These are phyloP conservation scores for Coemansia linderi DNA, from an alignment of 371 early-diverging fungal species.

Conservation along the genomic window DNA sequence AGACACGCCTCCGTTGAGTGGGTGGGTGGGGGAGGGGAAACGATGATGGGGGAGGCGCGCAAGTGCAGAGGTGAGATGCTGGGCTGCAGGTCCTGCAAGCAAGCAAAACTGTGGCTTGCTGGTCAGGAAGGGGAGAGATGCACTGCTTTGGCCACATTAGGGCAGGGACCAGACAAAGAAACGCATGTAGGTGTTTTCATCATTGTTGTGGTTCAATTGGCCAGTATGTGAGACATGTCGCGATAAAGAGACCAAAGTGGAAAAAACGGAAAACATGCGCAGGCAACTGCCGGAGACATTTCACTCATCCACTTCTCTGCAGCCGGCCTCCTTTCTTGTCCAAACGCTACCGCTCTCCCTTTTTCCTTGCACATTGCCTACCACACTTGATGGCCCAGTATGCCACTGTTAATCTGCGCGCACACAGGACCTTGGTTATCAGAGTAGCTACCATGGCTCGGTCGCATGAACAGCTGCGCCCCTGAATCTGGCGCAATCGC, in stretches of 20 bases:
- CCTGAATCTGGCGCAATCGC: background rate
- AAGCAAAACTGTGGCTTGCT: constrained; percentile 8
- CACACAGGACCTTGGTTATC: background rate
- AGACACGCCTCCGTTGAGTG: constrained; percentile 4
- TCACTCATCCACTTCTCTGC: background rate
- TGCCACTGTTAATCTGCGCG: background rate
- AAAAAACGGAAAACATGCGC: background rate
- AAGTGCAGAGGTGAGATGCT: constrained; percentile 9
- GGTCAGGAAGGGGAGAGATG: background rate
- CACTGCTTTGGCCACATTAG: constrained; percentile 6
- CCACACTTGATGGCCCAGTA: background rate
- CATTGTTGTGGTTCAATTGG: constrained; percentile 10
- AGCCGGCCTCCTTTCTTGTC: background rate
- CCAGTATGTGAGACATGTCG: constrained; percentile 5
- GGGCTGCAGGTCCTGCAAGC: constrained; percentile 6
- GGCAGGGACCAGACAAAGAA: constrained; percentile 11
- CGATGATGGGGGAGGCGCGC: constrained; percentile 8
- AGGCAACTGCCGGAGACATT: background rate
- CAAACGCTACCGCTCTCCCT: background rate
- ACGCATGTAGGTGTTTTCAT: background rate
- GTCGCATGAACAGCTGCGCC: background rate
- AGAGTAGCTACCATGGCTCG: constrained; percentile 3
- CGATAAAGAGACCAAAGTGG: background rate
- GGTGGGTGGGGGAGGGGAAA: background rate
- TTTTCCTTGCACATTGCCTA: background rate